These are phyloP conservation scores for Blastomyces percursus DNA, from an alignment of 2,329 filamentous ascomycete genomes.

Conservation along the genomic window DNA sequence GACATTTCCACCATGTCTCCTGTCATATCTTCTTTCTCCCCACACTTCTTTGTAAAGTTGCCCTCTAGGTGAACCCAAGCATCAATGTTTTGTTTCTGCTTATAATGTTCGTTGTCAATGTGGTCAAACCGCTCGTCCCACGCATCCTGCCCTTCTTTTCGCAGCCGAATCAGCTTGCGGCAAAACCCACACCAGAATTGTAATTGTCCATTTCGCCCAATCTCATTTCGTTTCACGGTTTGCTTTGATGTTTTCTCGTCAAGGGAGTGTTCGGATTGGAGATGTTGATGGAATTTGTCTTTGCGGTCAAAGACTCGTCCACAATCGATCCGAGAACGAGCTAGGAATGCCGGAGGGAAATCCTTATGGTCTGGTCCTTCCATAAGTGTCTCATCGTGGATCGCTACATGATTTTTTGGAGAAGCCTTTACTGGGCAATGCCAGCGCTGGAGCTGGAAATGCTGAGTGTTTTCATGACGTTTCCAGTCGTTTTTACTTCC, in stretches of 20 bases:
- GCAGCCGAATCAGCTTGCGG: slow-evolving; percentile 42
- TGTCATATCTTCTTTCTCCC: background rate
- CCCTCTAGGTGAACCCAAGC: slow-evolving; percentile 25
- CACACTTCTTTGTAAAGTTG: background rate
- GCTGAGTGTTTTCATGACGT: slow-evolving; percentile 72
- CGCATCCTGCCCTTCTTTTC: slow-evolving; percentile 41
- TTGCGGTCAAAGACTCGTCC: slow-evolving; percentile 48
- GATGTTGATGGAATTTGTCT: slow-evolving; percentile 52
- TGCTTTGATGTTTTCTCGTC: slow-evolving; percentile 21
- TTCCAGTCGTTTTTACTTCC: slow-evolving; percentile 96
- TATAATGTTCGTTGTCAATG: slow-evolving; percentile 51
- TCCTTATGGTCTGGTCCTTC: background rate
- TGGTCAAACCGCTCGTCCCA: slow-evolving; percentile 58
- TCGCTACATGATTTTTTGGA: slow-evolving; percentile 15
- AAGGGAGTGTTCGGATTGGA: slow-evolving; percentile 42
- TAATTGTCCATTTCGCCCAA: slow-evolving; percentile 53
- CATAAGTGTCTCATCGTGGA: slow-evolving; percentile 14
- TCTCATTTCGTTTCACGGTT: slow-evolving; percentile 42
- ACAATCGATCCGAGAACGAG: slow-evolving; percentile 34
- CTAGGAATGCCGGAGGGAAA: background rate
- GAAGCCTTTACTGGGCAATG: slow-evolving; percentile 41
- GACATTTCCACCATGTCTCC: background rate
- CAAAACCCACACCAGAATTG: slow-evolving; percentile 90
- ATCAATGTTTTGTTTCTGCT: slow-evolving; percentile 26
- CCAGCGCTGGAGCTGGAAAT: slow-evolving; percentile 62